phyloP scores from a whole-genome alignment of 2,329 filamentous ascomycete species.

The Calonectria montana region DNA sequence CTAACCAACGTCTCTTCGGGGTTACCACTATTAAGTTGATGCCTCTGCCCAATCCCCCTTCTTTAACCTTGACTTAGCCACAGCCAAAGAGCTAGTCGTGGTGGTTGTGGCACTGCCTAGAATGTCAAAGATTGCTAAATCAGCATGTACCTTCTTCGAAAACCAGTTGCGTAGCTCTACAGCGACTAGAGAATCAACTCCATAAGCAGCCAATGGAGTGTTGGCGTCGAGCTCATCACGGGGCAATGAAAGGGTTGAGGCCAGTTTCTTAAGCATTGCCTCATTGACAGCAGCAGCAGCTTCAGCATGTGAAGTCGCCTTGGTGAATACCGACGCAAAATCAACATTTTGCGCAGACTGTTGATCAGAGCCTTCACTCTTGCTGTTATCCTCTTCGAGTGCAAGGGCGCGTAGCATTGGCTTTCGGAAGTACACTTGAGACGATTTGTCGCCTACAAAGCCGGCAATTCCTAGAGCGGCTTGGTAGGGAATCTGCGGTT shows the following conservation, averaged over 20 bases:
- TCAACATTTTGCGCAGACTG: not conserved
- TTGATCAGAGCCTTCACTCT: not conserved
- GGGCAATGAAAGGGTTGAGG: not conserved
- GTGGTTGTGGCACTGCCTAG: not conserved
- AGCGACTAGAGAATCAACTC: conserved; percentile 41
- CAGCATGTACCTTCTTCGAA: conserved; percentile 31
- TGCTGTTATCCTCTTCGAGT: not conserved
- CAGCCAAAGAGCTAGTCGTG: not conserved
- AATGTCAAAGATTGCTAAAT: conserved; percentile 40
- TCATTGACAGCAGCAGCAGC: not conserved
- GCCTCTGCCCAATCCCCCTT: not conserved
- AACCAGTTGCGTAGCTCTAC: conserved; percentile 42
- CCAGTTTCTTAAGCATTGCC: not conserved
- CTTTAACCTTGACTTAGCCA: not conserved
- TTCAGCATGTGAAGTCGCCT: not conserved
- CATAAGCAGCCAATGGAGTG: conserved; percentile 34
- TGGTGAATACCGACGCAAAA: not conserved
- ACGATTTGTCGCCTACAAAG: not conserved
- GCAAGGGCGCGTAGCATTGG: not conserved
- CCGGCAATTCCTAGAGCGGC: not conserved
- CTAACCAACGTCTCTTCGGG: too few species aligned
- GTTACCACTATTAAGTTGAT: not conserved
- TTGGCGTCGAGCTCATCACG: conserved; percentile 35
- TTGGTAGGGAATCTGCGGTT: not conserved
- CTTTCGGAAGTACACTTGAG: not conserved